These are phyloP conservation scores for Cymbopogon flexuosus DNA, from an alignment of 202 grass and related monocot species.

Conservation along the genomic window DNA sequence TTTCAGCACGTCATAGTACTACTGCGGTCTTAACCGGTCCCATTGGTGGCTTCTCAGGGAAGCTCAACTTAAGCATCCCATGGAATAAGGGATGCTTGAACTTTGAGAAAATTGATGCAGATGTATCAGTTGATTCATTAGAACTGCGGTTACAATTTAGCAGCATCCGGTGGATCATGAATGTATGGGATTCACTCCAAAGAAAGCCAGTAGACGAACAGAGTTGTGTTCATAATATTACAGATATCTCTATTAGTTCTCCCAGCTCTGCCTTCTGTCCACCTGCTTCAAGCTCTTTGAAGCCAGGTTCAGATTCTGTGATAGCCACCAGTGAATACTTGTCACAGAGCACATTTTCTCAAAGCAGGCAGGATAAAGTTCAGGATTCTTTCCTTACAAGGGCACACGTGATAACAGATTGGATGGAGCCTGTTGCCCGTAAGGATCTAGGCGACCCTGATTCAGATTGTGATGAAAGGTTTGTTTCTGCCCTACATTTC, in stretches of 20 bases:
- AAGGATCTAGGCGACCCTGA: conserved; percentile 53
- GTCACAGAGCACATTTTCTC: conserved; percentile 26
- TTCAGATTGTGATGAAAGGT: conserved; percentile 89
- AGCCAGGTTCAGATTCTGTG: conserved; percentile 41
- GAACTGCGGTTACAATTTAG: conserved; percentile 71
- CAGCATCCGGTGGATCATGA: conserved; percentile 66
- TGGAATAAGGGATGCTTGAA: conserved; percentile 84
- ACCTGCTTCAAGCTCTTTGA: conserved; percentile 31
- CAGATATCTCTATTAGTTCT: conserved; percentile 41
- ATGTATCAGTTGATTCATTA: conserved; percentile 68
- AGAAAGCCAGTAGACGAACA: conserved; percentile 36
- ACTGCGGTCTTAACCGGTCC: conserved; percentile 74
- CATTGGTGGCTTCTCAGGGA: conserved; percentile 79
- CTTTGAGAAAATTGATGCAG: conserved; percentile 74
- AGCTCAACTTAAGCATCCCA: conserved; percentile 83
- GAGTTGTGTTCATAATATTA: conserved; percentile 28
- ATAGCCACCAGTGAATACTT: conserved; percentile 29
- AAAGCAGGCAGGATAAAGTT: conserved; percentile 50
- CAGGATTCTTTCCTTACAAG: conserved; percentile 66
- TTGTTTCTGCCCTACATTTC: conserved; percentile 34
- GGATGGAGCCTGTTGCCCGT: conserved; percentile 53
- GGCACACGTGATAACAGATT: conserved; percentile 79
- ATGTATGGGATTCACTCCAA: conserved; percentile 53
- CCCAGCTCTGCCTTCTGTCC: conserved; percentile 31
- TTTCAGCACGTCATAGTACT: conserved; percentile 46